These are phyloP conservation scores for Penicillium herquei DNA, from an alignment of 495 filamentous ascomycete species.

Conservation along the genomic window DNA sequence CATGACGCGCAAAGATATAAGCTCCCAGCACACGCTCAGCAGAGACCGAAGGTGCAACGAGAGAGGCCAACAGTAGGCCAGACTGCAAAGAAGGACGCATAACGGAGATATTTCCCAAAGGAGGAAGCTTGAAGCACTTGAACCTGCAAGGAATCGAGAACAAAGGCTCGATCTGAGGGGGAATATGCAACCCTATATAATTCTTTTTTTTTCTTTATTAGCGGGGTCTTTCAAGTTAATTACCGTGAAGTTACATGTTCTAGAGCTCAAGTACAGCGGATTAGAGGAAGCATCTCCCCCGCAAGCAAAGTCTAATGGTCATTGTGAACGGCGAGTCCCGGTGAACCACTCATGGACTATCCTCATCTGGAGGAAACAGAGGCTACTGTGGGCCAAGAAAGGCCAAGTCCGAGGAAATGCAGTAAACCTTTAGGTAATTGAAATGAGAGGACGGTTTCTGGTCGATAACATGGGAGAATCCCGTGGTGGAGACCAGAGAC, in stretches of 20 bases:
- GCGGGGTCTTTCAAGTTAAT: not conserved
- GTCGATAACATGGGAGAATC: conserved; percentile 10
- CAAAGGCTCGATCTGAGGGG: not conserved
- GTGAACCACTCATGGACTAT: not conserved
- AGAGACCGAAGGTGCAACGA: conserved; percentile 37
- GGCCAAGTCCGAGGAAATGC: conserved; percentile 7
- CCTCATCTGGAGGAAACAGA: not conserved
- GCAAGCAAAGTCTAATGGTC: conserved; percentile 4
- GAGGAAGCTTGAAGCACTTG: too few relatives aligned
- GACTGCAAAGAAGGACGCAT: conserved; percentile 35
- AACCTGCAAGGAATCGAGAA: too few relatives aligned
- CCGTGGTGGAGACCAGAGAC: not conserved
- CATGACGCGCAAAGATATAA: conserved; percentile 65
- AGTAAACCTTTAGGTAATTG: conserved; percentile 22
- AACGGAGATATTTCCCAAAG: not conserved
- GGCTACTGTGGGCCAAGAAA: conserved; percentile 8
- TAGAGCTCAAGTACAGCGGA: not conserved
- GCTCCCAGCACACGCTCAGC: conserved; percentile 61
- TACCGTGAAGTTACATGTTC: not conserved
- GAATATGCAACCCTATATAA: not conserved
- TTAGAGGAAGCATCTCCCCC: not conserved
- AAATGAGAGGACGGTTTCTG: conserved; percentile 1
- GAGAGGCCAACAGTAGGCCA: conserved; percentile 29
- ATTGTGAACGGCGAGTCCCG: conserved; percentile 10
- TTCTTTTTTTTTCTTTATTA: not conserved